phyloP scores from a whole-genome alignment of 225 moss, liverwort and hornwort genomes.

The Anthoceros angustus region DNA sequence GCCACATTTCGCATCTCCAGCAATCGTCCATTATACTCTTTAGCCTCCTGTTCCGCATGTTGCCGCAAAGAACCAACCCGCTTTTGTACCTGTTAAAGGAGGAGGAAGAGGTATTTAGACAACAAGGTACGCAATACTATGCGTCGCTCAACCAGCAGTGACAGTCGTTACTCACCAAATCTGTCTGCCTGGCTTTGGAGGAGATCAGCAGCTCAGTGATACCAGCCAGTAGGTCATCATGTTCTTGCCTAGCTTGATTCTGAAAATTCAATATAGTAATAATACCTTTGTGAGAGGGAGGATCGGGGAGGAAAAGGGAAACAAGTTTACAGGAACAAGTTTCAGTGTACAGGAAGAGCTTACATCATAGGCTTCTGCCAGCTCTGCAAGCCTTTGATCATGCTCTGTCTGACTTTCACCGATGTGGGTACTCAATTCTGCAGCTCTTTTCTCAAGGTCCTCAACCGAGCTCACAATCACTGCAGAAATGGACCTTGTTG shows the following conservation, averaged over 20 bases:
- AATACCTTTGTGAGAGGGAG: background rate
- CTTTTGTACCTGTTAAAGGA: constrained; percentile 34
- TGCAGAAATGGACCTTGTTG: constrained; percentile 40
- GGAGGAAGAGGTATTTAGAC: background rate
- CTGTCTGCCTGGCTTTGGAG: constrained; percentile 45
- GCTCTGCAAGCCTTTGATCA: constrained; percentile 51
- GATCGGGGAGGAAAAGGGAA: background rate
- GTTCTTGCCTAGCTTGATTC: constrained; percentile 62
- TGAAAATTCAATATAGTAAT: constrained; percentile 9
- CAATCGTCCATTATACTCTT: constrained; percentile 31
- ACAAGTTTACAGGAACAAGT: too few relatives aligned
- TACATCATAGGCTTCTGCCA: constrained; percentile 70
- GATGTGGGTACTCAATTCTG: constrained; percentile 37
- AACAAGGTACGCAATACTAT: too few relatives aligned
- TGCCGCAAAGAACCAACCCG: constrained; percentile 53
- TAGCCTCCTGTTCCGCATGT: constrained; percentile 28
- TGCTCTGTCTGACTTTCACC: constrained; percentile 34
- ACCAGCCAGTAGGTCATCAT: constrained; percentile 40
- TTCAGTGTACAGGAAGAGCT: constrained; percentile 9
- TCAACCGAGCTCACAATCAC: constrained; percentile 43
- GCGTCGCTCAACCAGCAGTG: background rate
- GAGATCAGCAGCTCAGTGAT: constrained; percentile 51
- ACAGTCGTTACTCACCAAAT: constrained; percentile 39
- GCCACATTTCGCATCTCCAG: constrained; percentile 45
- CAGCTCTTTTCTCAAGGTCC: constrained; percentile 45